These are phyloP conservation scores for Kwoniella mangroviensis DNA, from an alignment of 768 basidiomycete genomes.

Conservation along the genomic window DNA sequence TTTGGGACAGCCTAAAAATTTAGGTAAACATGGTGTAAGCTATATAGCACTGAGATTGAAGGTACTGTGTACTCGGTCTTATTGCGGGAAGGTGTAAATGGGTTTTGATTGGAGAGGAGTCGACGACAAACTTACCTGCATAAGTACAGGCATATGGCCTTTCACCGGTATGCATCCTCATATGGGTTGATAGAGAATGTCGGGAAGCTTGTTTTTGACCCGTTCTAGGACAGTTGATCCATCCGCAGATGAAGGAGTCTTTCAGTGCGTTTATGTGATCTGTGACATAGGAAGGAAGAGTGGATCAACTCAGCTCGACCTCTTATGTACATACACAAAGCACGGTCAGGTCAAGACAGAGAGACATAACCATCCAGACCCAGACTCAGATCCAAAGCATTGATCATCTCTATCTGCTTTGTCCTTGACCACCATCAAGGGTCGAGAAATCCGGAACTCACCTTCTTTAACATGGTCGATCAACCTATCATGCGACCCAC, in stretches of 20 bases:
- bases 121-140: conserved; percentile 66
- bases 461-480: conserved; percentile 83
- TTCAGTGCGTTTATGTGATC: conserved; percentile 83
- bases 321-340: no score
- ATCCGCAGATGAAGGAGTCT: conserved; percentile 86
- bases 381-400: not conserved
- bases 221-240: conserved; percentile 77
- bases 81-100: not conserved
- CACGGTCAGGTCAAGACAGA: no score
- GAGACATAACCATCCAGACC: no score
- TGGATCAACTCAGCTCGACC: not conserved
- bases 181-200: conserved; percentile 87
- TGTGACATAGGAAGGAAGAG: conserved; percentile 48
- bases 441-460: conserved; percentile 58
- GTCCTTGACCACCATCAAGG: not conserved
- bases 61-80: no score
- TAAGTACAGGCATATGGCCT: conserved; percentile 84
- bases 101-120: not conserved
- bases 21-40: not conserved
- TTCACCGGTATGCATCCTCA: conserved; percentile 91
- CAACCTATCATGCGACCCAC: conserved; percentile 72
- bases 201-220: conserved; percentile 84
- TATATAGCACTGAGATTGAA: no score
- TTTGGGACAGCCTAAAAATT: conserved; percentile 79
- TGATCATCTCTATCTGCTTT: not conserved